These are phyloP conservation scores for Dendrocalamus sinicus DNA, from an alignment of 176 grass and related monocot genomes.

Conservation along the genomic window DNA sequence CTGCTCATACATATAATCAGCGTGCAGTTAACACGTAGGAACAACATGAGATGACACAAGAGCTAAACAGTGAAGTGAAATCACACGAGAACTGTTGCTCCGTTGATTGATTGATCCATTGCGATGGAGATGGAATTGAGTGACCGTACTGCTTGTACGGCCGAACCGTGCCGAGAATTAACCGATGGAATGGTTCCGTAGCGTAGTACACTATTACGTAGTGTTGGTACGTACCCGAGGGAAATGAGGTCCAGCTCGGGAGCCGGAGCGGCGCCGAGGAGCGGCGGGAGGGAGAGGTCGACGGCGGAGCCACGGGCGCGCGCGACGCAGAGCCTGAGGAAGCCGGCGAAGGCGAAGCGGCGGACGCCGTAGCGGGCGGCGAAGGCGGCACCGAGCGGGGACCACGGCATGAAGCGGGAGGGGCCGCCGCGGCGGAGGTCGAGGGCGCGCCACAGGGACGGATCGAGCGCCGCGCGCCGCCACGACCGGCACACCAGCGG, in stretches of 20 bases:
- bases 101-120: neutral
- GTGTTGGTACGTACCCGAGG: neutral
- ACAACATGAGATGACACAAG: neutral
- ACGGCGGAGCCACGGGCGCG: conserved; percentile 33
- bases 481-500: conserved; percentile 62
- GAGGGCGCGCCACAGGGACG: conserved; percentile 50
- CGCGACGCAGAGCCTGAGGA: conserved; percentile 49
- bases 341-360: conserved; percentile 55
- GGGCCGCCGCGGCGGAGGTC: conserved; percentile 45
- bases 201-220: too few species aligned
- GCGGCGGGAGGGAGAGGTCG: conserved; percentile 43
- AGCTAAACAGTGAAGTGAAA: neutral
- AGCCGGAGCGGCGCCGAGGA: conserved; percentile 14
- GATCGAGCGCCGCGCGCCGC: conserved; percentile 45
- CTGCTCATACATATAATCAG: neutral
- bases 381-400: conserved; percentile 42
- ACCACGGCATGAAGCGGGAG: conserved; percentile 63
- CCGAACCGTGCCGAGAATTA: too few species aligned
- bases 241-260: conserved; percentile 42
- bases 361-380: conserved; percentile 8
- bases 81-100: neutral
- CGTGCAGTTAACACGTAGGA: neutral
- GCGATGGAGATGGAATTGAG: neutral
- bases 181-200: neutral
- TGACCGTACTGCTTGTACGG: neutral